Evolutionary conservation across 768 basidiomycete genomes (phyloP).

Genomic region (Paxillus rubicundulus): DNA sequence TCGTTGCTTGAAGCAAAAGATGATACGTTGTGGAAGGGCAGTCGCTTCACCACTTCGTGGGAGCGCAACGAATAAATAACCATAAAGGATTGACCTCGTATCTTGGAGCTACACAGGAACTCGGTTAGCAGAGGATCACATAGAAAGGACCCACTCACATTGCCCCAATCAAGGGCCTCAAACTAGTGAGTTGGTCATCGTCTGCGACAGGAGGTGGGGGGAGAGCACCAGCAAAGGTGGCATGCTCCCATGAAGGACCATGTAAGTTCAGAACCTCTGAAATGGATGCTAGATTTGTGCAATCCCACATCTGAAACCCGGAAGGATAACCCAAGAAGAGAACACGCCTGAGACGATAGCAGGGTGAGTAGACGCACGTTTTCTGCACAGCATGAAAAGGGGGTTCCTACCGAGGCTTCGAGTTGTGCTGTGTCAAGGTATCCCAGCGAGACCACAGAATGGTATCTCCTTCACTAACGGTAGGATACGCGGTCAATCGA

Average conservation of each 20-base stretch:
- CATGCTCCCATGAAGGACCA: constrained; percentile 33
- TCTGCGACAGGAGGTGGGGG: constrained; percentile 26
- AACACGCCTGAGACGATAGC: constrained; percentile 34
- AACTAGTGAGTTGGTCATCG: constrained; percentile 30
- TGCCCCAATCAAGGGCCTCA: constrained; percentile 36
- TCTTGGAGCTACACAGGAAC: constrained; percentile 19
- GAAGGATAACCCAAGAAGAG: constrained; percentile 53
- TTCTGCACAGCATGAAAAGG: background rate
- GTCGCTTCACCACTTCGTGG: constrained; percentile 50
- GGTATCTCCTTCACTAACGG: constrained; percentile 28
- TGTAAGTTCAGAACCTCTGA: constrained; percentile 54
- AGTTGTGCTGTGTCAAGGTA: constrained; percentile 15
- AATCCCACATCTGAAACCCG: constrained; percentile 64
- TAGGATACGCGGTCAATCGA: constrained; percentile 27
- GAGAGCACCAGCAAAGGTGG: constrained; percentile 42
- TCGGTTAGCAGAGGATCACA: constrained; percentile 1
- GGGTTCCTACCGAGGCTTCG: constrained; percentile 18
- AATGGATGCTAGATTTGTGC: constrained; percentile 48
- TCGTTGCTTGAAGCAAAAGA: constrained; percentile 45
- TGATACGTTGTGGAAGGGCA: constrained; percentile 42
- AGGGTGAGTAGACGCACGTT: constrained; percentile 5
- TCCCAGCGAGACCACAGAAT: constrained; percentile 37
- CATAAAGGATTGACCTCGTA: constrained; percentile 27
- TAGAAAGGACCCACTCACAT: constrained; percentile 26
- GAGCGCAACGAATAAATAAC: constrained; percentile 45